These are phyloP conservation scores for Penicillium diatomitis DNA, from an alignment of 495 filamentous ascomycete genomes.

Conservation along the genomic window DNA sequence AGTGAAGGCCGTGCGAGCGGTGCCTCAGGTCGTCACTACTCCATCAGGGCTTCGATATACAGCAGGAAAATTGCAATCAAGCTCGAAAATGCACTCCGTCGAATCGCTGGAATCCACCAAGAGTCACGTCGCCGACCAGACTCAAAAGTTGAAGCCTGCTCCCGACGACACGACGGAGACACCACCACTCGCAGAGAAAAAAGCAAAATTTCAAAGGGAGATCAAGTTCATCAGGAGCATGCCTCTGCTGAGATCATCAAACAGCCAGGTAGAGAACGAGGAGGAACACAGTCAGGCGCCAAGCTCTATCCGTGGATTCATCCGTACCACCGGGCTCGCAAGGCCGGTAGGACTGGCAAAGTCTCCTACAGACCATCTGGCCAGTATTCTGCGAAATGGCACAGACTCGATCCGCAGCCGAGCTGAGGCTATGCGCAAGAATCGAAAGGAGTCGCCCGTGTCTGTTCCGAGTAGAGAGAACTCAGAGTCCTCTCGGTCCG, in stretches of 20 bases:
- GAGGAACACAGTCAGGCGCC: slow-evolving; percentile 9
- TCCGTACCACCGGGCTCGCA: slow-evolving; percentile 29
- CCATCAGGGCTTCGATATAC: slow-evolving; percentile 25
- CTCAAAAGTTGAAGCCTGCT: slow-evolving; percentile 3
- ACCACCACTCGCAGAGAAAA: background rate
- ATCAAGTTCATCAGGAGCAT: background rate
- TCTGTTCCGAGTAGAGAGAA: slow-evolving; percentile 16
- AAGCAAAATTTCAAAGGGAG: background rate
- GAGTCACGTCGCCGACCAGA: slow-evolving; percentile 4
- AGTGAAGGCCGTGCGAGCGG: slow-evolving; percentile 23
- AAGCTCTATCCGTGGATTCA: slow-evolving; percentile 32
- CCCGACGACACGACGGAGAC: slow-evolving; percentile 1
- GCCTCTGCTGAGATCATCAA: background rate
- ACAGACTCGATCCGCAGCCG: slow-evolving; percentile 17
- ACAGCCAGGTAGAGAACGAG: background rate
- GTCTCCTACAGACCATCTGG: slow-evolving; percentile 23
- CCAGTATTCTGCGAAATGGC: slow-evolving; percentile 16
- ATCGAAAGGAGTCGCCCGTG: slow-evolving; percentile 11
- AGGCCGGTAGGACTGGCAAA: slow-evolving; percentile 18
- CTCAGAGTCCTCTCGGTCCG: slow-evolving; percentile 18
- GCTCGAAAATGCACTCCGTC: slow-evolving; percentile 16
- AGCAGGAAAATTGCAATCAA: slow-evolving; percentile 16
- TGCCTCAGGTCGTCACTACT: slow-evolving; percentile 22
- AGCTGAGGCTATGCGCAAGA: slow-evolving; percentile 14
- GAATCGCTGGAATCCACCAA: slow-evolving; percentile 11